A percentile compares a stretch with the other conserved stretches of the same genome.
Evolutionary conservation across 2,329 filamentous ascomycete species (phyloP).

Genomic region (Raffaelea albimanens): DNA sequence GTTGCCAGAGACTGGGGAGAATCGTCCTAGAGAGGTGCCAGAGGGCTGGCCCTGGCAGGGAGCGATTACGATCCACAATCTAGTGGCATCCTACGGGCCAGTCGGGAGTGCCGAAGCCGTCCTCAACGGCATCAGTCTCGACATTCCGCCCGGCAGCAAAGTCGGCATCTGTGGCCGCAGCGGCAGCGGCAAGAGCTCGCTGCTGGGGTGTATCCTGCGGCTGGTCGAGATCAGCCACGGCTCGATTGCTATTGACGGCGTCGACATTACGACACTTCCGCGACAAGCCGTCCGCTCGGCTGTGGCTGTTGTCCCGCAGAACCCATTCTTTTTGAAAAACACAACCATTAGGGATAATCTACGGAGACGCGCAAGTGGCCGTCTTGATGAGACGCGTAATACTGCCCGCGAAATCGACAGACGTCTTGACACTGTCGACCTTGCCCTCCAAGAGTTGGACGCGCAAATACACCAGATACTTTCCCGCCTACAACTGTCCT

Average conservation of each 20-base stretch:
- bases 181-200: conserved; percentile 29
- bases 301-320: conserved; percentile 37
- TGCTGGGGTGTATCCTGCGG: conserved; percentile 30
- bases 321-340: conserved; percentile 14
- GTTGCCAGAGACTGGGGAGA: not conserved
- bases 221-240: conserved; percentile 33
- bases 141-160: conserved; percentile 54
- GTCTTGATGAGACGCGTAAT: too few relatives aligned
- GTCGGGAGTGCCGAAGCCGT: conserved; percentile 20
- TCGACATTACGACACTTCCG: conserved; percentile 22
- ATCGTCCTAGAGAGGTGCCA: too few relatives aligned
- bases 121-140: conserved; percentile 56
- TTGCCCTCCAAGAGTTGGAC: not conserved
- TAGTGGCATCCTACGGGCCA: conserved; percentile 1
- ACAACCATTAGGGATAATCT: not conserved
- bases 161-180: conserved; percentile 69
- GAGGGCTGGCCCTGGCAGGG: conserved; percentile 5
- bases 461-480: too few relatives aligned
- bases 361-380: not conserved
- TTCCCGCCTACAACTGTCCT: not conserved
- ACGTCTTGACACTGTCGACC: not conserved
- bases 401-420: not conserved
- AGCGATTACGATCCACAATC: conserved; percentile 2
- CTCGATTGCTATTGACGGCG: conserved; percentile 30
- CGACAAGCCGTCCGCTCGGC: conserved; percentile 16